These are phyloP conservation scores for Nitzschia palea DNA, from an alignment of 108 stramenopile genomes.

Conservation along the genomic window DNA sequence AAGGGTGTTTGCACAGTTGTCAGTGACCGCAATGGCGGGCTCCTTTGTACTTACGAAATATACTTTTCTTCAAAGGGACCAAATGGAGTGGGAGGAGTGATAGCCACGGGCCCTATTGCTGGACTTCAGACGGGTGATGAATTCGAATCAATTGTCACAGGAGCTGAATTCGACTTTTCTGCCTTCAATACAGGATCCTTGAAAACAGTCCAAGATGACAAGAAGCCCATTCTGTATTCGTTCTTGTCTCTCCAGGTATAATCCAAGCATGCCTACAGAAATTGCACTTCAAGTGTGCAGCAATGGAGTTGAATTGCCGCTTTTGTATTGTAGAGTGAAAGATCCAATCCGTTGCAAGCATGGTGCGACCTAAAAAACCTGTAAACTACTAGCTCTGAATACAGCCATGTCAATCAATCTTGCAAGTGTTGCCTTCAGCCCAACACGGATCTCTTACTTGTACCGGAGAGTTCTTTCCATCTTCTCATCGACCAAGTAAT, in stretches of 20 bases:
- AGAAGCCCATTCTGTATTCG: slow-evolving; percentile 29
- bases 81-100: slow-evolving; percentile 15
- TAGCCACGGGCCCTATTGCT: slow-evolving; percentile 21
- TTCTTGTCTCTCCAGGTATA: slow-evolving; percentile 11
- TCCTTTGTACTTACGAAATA: slow-evolving; percentile 35
- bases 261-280: background rate
- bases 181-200: slow-evolving; percentile 14
- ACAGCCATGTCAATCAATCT: too few species aligned
- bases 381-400: too few species aligned
- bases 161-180: slow-evolving; percentile 31
- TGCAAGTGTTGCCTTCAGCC: too few species aligned
- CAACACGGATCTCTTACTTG: too few species aligned
- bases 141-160: slow-evolving; percentile 20
- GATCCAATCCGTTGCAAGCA: too few species aligned
- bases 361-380: too few species aligned
- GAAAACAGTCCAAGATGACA: slow-evolving; percentile 23
- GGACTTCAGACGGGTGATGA: background rate
- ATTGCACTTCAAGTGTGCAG: background rate
- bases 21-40: slow-evolving; percentile 2
- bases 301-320: too few species aligned
- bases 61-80: background rate
- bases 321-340: too few species aligned
- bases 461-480: too few species aligned
- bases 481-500: too few species aligned
- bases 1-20: slow-evolving; percentile 22